phyloP scores from a whole-genome alignment of 208 protist species.

The Phytomonas francai region DNA sequence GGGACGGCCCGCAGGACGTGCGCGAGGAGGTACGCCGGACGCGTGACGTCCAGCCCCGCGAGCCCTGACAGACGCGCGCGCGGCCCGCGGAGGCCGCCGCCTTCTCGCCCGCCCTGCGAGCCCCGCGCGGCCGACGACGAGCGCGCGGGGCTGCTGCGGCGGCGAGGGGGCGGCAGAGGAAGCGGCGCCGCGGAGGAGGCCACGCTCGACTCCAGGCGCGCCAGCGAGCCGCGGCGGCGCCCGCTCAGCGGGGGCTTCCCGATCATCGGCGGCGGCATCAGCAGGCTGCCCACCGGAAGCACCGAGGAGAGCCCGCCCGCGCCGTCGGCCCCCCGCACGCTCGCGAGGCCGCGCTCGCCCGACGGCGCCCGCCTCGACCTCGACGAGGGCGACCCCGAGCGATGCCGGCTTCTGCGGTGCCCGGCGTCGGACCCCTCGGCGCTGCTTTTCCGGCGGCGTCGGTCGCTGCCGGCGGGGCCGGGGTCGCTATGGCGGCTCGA shows the following conservation, averaged over 20 bases:
- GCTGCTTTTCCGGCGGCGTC: too few relatives aligned
- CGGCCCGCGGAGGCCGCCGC: too few relatives aligned
- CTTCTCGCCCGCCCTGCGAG: too few relatives aligned
- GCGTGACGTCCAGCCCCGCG: slow-evolving; percentile 18
- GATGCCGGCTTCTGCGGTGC: neutral
- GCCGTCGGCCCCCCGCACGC: slow-evolving; percentile 14
- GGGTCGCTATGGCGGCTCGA: too few relatives aligned
- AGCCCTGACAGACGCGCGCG: too few relatives aligned
- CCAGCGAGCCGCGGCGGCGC: slow-evolving; percentile 16
- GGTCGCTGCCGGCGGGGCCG: too few relatives aligned
- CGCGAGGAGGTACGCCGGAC: slow-evolving; percentile 24
- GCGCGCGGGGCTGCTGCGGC: slow-evolving; percentile 8
- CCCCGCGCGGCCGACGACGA: too few relatives aligned
- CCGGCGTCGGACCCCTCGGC: slow-evolving; percentile 5
- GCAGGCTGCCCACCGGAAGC: slow-evolving; percentile 1
- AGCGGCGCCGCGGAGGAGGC: neutral
- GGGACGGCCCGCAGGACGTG: slow-evolving; percentile 66
- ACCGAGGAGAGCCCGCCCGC: slow-evolving; percentile 17
- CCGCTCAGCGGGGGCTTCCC: slow-evolving; percentile 54
- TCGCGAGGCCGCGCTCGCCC: neutral
- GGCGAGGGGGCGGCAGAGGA: slow-evolving; percentile 14
- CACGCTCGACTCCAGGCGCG: slow-evolving; percentile 1
- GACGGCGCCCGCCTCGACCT: neutral
- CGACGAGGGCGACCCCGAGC: neutral
- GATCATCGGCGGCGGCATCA: slow-evolving; percentile 11